Percentiles rank a stretch among this genome's conserved stretches.
Conservation (phyloP, 805 yeast species). For the Monosporozyma servazzii region DNA sequence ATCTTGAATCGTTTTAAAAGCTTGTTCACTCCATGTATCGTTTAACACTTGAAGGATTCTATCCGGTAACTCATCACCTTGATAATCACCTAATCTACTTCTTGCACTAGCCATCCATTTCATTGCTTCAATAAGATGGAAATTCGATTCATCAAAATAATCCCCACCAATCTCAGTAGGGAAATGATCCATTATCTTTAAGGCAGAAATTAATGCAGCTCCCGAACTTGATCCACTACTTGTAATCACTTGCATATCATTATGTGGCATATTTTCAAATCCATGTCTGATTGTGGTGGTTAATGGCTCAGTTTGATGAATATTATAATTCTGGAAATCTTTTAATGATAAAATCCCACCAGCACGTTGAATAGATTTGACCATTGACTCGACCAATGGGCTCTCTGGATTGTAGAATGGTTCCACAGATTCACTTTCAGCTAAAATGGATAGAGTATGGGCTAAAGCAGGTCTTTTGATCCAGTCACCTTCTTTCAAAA, state of each 20-base stretch:
- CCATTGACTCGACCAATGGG: constrained; percentile 55
- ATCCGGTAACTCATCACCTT: constrained; percentile 19
- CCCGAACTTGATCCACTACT: constrained; percentile 78
- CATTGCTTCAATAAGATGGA: constrained; percentile 74
- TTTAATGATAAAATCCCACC: constrained; percentile 60
- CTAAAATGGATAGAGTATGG: constrained; percentile 55
- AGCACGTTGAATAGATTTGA: constrained; percentile 36
- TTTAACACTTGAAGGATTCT: constrained; percentile 40
- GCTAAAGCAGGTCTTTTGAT: constrained; percentile 56
- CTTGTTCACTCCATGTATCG: constrained; percentile 48
- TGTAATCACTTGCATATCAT: constrained; percentile 41
- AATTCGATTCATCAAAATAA: constrained; percentile 42
- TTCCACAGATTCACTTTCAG: constrained; percentile 65
- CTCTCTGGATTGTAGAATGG: constrained; percentile 80
- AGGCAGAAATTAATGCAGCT: constrained; percentile 66
- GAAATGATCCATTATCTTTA: constrained; percentile 50
- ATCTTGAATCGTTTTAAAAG: constrained; percentile 44
- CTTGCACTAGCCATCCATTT: constrained; percentile 89
- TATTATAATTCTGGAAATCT: constrained; percentile 62
- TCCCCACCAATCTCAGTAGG: constrained; percentile 37
- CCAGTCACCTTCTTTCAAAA: constrained; percentile 47
- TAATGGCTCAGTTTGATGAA: constrained; percentile 35
- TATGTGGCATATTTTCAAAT: constrained; percentile 28
- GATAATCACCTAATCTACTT: constrained; percentile 72
- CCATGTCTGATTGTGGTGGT: constrained; percentile 18